Conservation (phyloP, 805 yeast genomes). For the Saturnispora sanitii region DNA sequence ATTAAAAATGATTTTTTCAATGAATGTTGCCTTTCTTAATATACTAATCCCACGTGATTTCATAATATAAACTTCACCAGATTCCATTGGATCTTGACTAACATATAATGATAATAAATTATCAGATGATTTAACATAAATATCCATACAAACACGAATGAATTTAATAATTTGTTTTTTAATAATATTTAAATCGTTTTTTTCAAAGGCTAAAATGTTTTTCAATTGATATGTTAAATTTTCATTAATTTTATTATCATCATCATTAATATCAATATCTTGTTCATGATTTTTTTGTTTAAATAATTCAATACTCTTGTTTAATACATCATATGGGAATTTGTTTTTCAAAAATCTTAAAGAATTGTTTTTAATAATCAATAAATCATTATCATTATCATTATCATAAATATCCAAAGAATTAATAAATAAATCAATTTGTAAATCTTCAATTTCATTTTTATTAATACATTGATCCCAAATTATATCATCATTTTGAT, state of each 20-base stretch:
- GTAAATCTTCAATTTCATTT: constrained; percentile 4
- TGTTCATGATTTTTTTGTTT: too few species aligned
- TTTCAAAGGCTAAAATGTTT: neutral
- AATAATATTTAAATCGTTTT: constrained; percentile 26
- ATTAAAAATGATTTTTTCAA: constrained; percentile 26
- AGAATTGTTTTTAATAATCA: constrained; percentile 39
- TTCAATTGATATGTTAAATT: constrained; percentile 20
- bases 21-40: constrained; percentile 25
- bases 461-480: constrained; percentile 15
- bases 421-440: constrained; percentile 11
- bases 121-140: constrained; percentile 35
- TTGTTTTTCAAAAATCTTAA: constrained; percentile 36
- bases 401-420: constrained; percentile 8
- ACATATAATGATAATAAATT: constrained; percentile 12
- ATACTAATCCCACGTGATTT: constrained; percentile 29
- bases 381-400: constrained; percentile 30
- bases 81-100: constrained; percentile 1
- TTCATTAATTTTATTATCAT: constrained; percentile 18
- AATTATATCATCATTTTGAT: constrained; percentile 3
- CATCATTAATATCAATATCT: too few species aligned
- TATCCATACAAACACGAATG: constrained; percentile 63
- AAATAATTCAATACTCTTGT: constrained; percentile 32
- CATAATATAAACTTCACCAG: constrained; percentile 25
- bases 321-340: constrained; percentile 39
- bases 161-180: constrained; percentile 57